A percentile compares a stretch with the other conserved stretches of the same genome.
phyloP scores from a whole-genome alignment of 495 filamentous ascomycete species.

The Parathielavia hyrcaniae region DNA sequence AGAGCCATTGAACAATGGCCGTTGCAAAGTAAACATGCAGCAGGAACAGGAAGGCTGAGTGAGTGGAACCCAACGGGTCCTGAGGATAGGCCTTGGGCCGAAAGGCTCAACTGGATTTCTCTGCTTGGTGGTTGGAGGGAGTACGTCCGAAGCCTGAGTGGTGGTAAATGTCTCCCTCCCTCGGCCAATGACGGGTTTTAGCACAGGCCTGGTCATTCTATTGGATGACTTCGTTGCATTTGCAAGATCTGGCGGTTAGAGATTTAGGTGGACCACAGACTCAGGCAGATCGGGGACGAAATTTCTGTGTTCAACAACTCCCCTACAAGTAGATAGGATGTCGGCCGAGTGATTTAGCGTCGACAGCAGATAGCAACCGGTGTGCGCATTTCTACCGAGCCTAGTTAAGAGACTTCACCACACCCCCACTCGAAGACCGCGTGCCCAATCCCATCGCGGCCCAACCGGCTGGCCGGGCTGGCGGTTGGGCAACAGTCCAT shows the following conservation, averaged over 20 bases:
- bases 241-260: not conserved
- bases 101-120: constrained; percentile 20
- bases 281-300: not conserved
- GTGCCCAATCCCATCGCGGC: constrained; percentile 34
- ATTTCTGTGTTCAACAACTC: not conserved
- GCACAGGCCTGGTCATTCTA: constrained; percentile 1
- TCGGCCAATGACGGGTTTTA: constrained; percentile 27
- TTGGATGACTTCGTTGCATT: constrained; percentile 22
- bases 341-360: not conserved
- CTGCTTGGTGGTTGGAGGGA: constrained; percentile 2
- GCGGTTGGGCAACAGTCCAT: constrained; percentile 42
- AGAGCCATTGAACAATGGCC: constrained; percentile 40
- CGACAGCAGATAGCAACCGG: not conserved
- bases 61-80: constrained; percentile 25
- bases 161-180: constrained; percentile 16
- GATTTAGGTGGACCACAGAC: not conserved
- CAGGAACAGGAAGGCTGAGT: constrained; percentile 35
- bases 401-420: constrained; percentile 1
- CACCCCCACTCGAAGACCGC: constrained; percentile 18
- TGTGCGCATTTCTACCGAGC: not conserved
- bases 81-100: constrained; percentile 24
- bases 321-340: not conserved
- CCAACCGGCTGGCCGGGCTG: constrained; percentile 26
- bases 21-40: constrained; percentile 30
- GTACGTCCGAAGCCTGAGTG: constrained; percentile 11